A percentile compares a stretch with the other conserved stretches of the same genome.
phyloP scores from a whole-genome alignment of 345 rosid genomes.

The Hibiscus mutabilis region DNA sequence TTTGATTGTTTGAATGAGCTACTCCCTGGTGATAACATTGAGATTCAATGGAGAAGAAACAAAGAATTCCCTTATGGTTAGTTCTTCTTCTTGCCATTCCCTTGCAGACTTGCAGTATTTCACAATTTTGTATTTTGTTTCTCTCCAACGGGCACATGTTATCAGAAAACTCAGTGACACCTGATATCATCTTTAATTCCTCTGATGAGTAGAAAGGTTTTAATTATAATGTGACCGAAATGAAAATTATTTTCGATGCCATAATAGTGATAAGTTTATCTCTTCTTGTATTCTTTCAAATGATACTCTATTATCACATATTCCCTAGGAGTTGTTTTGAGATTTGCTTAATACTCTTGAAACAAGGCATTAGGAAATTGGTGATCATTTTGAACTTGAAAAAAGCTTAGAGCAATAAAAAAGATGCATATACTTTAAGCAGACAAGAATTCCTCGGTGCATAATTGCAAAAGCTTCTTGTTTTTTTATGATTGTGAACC shows the following conservation, averaged over 20 bases:
- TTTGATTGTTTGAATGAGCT: conserved; percentile 65
- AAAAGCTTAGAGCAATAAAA: conserved; percentile 2
- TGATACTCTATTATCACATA: conserved; percentile 2
- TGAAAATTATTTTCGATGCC: conserved; percentile 56
- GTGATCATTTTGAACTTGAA: conserved; percentile 12
- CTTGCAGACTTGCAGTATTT: background rate
- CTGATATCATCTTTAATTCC: background rate
- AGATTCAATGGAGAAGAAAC: conserved; percentile 96
- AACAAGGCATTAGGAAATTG: conserved; percentile 2
- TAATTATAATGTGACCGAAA: conserved; percentile 51
- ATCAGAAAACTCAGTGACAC: too few species aligned
- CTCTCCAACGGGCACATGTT: background rate
- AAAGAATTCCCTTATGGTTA: conserved; percentile 65
- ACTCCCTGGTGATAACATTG: conserved; percentile 79
- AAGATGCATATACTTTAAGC: background rate
- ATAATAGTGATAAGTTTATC: conserved; percentile 44
- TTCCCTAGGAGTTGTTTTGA: conserved; percentile 5
- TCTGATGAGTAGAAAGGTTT: background rate
- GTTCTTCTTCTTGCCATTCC: background rate
- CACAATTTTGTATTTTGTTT: background rate
- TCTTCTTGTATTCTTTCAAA: conserved; percentile 11
- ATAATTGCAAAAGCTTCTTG: background rate
- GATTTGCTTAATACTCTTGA: background rate
- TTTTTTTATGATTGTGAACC: background rate
- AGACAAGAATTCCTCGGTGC: background rate